Percentiles rank a stretch among this genome's conserved stretches.
These are phyloP conservation scores for Botryosphaeria dothidea DNA, from an alignment of 2,329 filamentous ascomycete genomes.

Conservation along the genomic window DNA sequence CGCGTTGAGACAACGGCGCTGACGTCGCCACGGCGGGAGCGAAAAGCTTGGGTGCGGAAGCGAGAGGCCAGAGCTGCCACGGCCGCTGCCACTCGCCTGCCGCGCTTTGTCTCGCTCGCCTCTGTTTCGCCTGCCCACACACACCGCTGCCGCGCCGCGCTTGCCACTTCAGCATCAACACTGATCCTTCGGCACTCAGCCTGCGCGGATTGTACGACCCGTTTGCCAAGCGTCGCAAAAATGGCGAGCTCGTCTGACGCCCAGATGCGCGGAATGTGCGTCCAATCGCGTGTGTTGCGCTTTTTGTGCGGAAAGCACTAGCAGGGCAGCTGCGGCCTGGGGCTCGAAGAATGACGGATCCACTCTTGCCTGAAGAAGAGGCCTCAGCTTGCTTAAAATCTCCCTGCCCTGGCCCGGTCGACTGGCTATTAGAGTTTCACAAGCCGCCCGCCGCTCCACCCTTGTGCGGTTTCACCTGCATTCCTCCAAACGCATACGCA, in stretches of 20 bases:
- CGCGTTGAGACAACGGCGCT: not conserved
- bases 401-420: not conserved
- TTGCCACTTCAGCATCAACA: not conserved
- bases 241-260: conserved; percentile 9
- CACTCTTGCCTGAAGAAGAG: not conserved
- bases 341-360: conserved; percentile 2
- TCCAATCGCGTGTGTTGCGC: not conserved
- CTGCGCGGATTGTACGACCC: conserved; percentile 25
- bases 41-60: conserved; percentile 12
- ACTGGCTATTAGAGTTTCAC: not conserved
- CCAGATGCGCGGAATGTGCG: conserved; percentile 11
- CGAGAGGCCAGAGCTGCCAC: not conserved
- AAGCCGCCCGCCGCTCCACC: conserved; percentile 2
- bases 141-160: no score
- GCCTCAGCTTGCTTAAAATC: not conserved
- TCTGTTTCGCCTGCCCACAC: no score
- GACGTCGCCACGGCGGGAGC: conserved; percentile 2
- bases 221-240: not conserved
- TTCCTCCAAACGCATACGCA: conserved; percentile 2
- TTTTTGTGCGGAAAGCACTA: conserved; percentile 14
- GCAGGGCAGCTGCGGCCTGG: not conserved
- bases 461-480: conserved; percentile 3
- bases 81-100: not conserved
- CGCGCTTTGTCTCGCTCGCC: not conserved
- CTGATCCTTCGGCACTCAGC: not conserved